phyloP scores from a whole-genome alignment of 2,329 filamentous ascomycete genomes.

The Pseudogymnoascus sp. region DNA sequence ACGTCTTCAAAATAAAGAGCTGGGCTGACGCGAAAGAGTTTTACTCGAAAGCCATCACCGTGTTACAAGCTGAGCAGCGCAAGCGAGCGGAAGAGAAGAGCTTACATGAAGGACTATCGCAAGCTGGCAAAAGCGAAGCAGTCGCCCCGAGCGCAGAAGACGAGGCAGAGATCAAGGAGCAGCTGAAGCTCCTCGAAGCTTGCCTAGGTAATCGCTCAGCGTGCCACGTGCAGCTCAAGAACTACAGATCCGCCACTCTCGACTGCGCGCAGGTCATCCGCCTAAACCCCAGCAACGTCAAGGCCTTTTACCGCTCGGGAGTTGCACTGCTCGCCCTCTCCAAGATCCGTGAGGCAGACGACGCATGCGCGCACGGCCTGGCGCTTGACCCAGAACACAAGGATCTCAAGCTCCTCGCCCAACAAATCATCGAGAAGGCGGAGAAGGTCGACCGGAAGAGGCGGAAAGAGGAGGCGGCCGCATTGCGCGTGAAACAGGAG shows the following conservation, averaged over 20 bases:
- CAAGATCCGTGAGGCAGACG: slow-evolving; percentile 71
- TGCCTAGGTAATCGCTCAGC: slow-evolving; percentile 83
- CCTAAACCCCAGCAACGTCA: slow-evolving; percentile 73
- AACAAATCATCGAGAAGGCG: slow-evolving; percentile 56
- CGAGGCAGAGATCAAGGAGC: slow-evolving; percentile 40
- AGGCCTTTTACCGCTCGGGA: slow-evolving; percentile 83
- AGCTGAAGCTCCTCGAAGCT: slow-evolving; percentile 62
- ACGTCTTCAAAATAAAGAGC: slow-evolving; percentile 65
- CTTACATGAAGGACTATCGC: neutral
- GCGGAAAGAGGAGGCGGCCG: slow-evolving; percentile 48
- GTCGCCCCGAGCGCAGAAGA: neutral
- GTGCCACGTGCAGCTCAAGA: slow-evolving; percentile 80
- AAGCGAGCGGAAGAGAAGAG: slow-evolving; percentile 37
- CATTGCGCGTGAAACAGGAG: slow-evolving; percentile 49
- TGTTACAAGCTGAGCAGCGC: slow-evolving; percentile 58
- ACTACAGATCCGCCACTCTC: slow-evolving; percentile 77
- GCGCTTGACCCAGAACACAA: slow-evolving; percentile 63
- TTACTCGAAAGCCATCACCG: slow-evolving; percentile 76
- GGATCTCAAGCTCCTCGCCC: slow-evolving; percentile 53
- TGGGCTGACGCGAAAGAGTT: slow-evolving; percentile 85
- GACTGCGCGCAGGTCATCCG: slow-evolving; percentile 76
- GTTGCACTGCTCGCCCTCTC: slow-evolving; percentile 71
- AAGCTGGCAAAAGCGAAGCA: slow-evolving; percentile 36
- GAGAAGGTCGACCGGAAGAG: slow-evolving; percentile 48
- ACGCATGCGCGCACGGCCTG: slow-evolving; percentile 69